Evolutionary conservation across 2,329 filamentous ascomycete species (phyloP).

Genomic region (Phoma sp.): DNA sequence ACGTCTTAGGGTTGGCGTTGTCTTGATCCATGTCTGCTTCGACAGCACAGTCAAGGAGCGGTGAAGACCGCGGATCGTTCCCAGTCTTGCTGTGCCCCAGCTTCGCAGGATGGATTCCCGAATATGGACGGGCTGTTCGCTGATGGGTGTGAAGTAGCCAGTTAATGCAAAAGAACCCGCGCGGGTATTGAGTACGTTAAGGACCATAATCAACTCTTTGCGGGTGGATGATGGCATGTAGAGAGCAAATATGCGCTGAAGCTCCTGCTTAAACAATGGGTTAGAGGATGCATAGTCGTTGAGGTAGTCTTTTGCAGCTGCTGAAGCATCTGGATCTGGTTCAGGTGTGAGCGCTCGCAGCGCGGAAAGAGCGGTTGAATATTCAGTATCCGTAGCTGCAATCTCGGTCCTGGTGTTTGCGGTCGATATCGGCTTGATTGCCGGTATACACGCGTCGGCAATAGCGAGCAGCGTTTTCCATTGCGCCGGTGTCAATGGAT

Average conservation of each 20-base stretch:
- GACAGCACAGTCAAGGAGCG: constrained; percentile 63
- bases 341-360: constrained; percentile 37
- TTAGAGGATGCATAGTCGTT: constrained; percentile 59
- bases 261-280: constrained; percentile 59
- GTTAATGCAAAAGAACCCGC: constrained; percentile 70
- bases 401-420: constrained; percentile 52
- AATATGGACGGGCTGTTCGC: constrained; percentile 64
- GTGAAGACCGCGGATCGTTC: constrained; percentile 61
- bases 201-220: constrained; percentile 58
- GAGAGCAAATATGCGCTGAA: constrained; percentile 57
- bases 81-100: constrained; percentile 67
- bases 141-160: constrained; percentile 68
- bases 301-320: constrained; percentile 61
- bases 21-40: constrained; percentile 62
- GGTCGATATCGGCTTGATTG: constrained; percentile 55
- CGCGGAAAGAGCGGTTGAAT: constrained; percentile 53
- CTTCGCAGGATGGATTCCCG: constrained; percentile 67
- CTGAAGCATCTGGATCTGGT: constrained; percentile 44
- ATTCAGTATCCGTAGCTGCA: constrained; percentile 58
- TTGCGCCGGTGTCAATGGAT: constrained; percentile 61
- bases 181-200: constrained; percentile 64
- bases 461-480: constrained; percentile 66
- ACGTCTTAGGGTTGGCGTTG: constrained; percentile 61
- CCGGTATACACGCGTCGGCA: constrained; percentile 65
- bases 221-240: constrained; percentile 57